Base-by-base conservation (phyloP, 1,139 yeast genomes). In the Yamadazyma conglobata region DNA sequence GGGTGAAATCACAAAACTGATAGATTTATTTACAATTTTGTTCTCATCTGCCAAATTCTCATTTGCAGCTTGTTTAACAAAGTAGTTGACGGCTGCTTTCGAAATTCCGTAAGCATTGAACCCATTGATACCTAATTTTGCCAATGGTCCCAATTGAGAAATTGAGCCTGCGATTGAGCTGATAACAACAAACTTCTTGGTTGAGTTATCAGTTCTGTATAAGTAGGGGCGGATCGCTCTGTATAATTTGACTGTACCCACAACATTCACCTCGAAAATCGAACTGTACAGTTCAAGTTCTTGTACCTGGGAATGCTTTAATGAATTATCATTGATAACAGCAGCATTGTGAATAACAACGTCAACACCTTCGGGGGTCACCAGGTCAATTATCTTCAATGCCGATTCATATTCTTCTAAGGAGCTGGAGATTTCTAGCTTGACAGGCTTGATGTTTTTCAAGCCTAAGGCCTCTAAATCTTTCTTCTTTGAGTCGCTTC, bases 41-140 rank as follows among this genome's bases (percentile, higher is more conserved):
- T 84, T 79, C 3, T 10, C 27, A 8, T 16, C 10, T 58, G 51
- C 4, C 80, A 75, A 30, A 11, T 32, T 27, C 12, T 36, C 35
- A 4, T n/a, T 5, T 5, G 32, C 6, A 15, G 32, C 13, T 16
- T 34, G 36, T 15, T 25, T 37, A 13, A 24, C 10, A 9, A 31
- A 24, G 22, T 24, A 34, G 22, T 36, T 36, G 8, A 28, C 19
- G n/a, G 33, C 38, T 7, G 38, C 37, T 16, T 34, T 37, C 11
- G 36, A 31, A 15, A 29, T 22, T 6, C 40, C 38, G 21, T 37
- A 37, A 27, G 25, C 20, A 19, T 15, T 24, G 15, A 15, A 20
- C 5, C 27, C 34, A 19, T 10, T 25, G 13, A 12, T 4, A 6
- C 15, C 22, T 14, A 17, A 7, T 6, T 10, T n/a, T 7, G 47